Percentiles rank a stretch among this genome's conserved stretches.
Conservation (phyloP, 257 asterid genomes). For the Penstemon newberryi region DNA sequence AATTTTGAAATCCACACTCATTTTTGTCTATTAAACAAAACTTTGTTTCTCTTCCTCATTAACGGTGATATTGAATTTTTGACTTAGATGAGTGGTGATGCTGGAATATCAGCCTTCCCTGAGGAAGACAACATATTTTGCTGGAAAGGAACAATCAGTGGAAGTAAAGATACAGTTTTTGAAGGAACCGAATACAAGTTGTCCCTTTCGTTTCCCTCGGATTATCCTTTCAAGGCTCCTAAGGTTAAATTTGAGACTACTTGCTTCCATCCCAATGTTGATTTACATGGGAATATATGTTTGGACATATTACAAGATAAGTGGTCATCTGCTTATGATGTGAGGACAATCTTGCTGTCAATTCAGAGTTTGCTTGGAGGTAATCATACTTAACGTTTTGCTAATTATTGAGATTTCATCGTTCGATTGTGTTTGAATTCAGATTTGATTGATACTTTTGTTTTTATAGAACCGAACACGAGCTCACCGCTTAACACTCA, state of each 20-base stretch:
- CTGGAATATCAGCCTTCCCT: slow-evolving; percentile 92
- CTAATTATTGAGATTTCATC: not conserved
- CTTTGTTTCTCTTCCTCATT: too few relatives aligned
- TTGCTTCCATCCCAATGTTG: slow-evolving; percentile 96
- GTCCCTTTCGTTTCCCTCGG: slow-evolving; percentile 68
- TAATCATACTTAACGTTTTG: slow-evolving; percentile 23
- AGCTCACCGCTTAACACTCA: slow-evolving; percentile 89
- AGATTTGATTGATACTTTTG: slow-evolving; percentile 4
- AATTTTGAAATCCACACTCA: not conserved
- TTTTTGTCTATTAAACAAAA: not conserved
- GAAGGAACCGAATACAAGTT: slow-evolving; percentile 94
- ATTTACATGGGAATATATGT: slow-evolving; percentile 81
- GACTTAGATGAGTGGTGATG: slow-evolving; percentile 78
- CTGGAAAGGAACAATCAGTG: slow-evolving; percentile 92
- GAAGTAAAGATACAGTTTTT: slow-evolving; percentile 87
- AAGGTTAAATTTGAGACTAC: slow-evolving; percentile 88
- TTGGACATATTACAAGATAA: slow-evolving; percentile 94
- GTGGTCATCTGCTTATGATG: slow-evolving; percentile 98
- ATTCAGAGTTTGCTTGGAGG: slow-evolving; percentile 98
- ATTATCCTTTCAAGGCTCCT: slow-evolving; percentile 92
- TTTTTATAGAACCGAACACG: slow-evolving; percentile 68
- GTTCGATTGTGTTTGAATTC: not conserved
- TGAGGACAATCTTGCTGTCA: slow-evolving; percentile 85
- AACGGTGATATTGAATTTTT: too few relatives aligned
- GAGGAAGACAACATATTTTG: slow-evolving; percentile 93